Evolutionary conservation across 2,329 filamentous ascomycete genomes (phyloP).

Genomic region (Microsporum canis): DNA sequence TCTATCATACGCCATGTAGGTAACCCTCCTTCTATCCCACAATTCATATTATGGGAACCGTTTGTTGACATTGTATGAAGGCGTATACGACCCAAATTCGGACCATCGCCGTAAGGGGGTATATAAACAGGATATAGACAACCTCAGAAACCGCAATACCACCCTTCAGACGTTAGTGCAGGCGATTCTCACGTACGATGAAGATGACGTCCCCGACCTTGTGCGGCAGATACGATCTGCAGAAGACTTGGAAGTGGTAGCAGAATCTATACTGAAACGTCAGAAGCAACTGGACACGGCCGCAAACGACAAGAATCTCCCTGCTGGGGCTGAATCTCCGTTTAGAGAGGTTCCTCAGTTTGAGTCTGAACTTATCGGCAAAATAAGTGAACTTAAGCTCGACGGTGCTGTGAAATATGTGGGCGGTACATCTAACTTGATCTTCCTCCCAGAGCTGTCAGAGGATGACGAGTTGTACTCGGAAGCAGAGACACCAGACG

Average conservation of each 20-base stretch:
- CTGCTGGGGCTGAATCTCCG: constrained; percentile 29
- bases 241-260: constrained; percentile 58
- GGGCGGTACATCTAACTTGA: constrained; percentile 85
- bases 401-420: constrained; percentile 85
- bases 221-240: constrained; percentile 82
- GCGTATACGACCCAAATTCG: constrained; percentile 90
- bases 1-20: constrained; percentile 51
- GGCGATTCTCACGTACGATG: constrained; percentile 79
- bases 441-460: constrained; percentile 56
- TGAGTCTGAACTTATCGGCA: constrained; percentile 76
- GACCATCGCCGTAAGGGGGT: constrained; percentile 95
- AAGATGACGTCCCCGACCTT: constrained; percentile 71
- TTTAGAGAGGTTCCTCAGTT: constrained; percentile 35
- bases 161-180: constrained; percentile 89
- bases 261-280: constrained; percentile 45
- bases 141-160: constrained; percentile 71
- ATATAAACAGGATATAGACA: constrained; percentile 87
- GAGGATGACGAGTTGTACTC: constrained; percentile 26
- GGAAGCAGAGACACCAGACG: constrained; percentile 28
- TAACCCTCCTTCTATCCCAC: neutral
- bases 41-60: neutral
- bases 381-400: constrained; percentile 82
- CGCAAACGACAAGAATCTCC: constrained; percentile 20
- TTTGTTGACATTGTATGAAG: constrained; percentile 30
- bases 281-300: constrained; percentile 39